Conservation (phyloP, 192 early-diverging fungal species). For the Coemansia sp. region DNA sequence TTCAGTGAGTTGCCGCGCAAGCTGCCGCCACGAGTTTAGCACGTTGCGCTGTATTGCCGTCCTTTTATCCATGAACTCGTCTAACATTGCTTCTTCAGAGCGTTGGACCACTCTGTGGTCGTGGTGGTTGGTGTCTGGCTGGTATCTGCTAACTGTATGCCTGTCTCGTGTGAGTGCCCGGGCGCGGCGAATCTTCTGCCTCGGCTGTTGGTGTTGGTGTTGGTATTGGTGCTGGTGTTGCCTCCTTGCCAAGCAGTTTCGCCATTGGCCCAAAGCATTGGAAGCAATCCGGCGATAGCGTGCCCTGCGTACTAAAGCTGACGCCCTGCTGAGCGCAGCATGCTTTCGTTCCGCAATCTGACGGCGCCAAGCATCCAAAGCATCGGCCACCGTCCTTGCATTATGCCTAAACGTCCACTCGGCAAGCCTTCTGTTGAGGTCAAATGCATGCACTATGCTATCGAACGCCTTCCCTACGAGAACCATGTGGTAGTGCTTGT, state of each 20-base stretch:
- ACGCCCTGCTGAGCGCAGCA: not conserved
- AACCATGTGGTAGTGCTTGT: constrained; percentile 18
- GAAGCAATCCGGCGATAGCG: not conserved
- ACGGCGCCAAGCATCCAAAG: not conserved
- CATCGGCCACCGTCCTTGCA: not conserved
- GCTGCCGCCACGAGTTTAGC: constrained; percentile 6
- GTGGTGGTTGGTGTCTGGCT: not conserved
- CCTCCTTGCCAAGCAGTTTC: not conserved
- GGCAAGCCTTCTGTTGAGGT: constrained; percentile 8
- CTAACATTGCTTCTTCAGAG: not conserved
- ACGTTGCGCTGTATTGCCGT: not conserved
- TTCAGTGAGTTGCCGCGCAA: not conserved
- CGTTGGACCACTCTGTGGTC: not conserved
- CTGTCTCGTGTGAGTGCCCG: not conserved
- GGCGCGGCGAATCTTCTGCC: not conserved
- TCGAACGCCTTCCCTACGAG: not conserved
- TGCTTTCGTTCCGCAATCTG: not conserved
- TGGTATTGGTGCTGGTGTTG: not conserved
- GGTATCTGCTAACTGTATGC: not conserved
- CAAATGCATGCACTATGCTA: not conserved
- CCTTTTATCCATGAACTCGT: not conserved
- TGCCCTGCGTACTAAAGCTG: not conserved
- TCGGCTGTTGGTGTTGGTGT: not conserved
- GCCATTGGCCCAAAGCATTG: not conserved
- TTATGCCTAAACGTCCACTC: not conserved